These are phyloP conservation scores for Eutrema yunnanense DNA, from an alignment of 345 rosid genomes.

Conservation along the genomic window DNA sequence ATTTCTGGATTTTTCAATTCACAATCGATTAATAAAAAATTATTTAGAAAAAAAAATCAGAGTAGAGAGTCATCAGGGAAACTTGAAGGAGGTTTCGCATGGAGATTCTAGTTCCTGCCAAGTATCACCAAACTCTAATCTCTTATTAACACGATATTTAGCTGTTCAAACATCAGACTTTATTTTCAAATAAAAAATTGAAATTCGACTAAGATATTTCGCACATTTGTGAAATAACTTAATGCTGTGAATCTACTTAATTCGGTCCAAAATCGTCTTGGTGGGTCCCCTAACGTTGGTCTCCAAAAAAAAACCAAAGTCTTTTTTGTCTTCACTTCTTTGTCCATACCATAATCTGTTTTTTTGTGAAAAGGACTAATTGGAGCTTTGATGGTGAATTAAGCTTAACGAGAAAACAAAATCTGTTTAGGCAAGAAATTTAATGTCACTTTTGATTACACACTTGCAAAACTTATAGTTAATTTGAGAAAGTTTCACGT, in stretches of 20 bases:
- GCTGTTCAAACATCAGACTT: background rate
- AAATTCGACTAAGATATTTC: background rate
- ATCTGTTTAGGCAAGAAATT: conserved; percentile 18
- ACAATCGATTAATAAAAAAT: background rate
- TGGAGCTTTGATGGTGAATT: background rate
- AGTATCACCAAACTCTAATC: conserved; percentile 19
- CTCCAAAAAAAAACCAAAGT: background rate
- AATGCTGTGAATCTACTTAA: background rate
- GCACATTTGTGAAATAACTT: no score
- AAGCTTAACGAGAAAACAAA: conserved; percentile 18
- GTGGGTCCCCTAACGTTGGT: background rate
- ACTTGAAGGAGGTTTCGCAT: no score
- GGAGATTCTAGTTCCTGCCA: conserved; percentile 33
- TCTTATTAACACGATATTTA: background rate
- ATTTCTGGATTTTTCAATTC: background rate
- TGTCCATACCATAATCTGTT: background rate
- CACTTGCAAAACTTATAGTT: conserved; percentile 17
- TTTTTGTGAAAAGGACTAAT: background rate
- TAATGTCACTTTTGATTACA: background rate
- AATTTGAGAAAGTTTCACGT: background rate
- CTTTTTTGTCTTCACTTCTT: conserved; percentile 5
- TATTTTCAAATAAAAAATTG: background rate
- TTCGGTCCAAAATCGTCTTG: background rate
- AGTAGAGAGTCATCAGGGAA: no score
- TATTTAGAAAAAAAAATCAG: background rate